Percentiles rank a stretch among this genome's conserved stretches.
Conservation (phyloP, 192 early-diverging fungal species). For the Mortierella alpina region DNA sequence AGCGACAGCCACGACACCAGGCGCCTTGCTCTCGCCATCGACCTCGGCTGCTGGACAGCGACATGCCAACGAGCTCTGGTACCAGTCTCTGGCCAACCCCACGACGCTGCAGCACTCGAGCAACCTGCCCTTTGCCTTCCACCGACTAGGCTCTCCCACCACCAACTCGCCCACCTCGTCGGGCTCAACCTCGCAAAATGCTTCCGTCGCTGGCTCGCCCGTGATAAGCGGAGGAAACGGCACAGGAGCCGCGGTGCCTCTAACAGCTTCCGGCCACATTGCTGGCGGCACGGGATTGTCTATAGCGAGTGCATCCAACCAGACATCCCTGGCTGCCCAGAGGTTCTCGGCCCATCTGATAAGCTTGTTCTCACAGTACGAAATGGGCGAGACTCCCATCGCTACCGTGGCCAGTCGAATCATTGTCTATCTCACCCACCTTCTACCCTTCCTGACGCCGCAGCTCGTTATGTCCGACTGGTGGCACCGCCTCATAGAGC, state of each 20-base stretch:
- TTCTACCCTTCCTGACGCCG: conserved; percentile 51
- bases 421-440: conserved; percentile 41
- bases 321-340: conserved; percentile 24
- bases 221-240: conserved; percentile 7
- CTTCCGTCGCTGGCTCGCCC: conserved; percentile 23
- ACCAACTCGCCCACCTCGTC: conserved; percentile 11
- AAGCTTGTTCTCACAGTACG: conserved; percentile 28
- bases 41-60: conserved; percentile 33
- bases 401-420: conserved; percentile 35
- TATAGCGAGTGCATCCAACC: neutral
- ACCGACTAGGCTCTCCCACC: conserved; percentile 13
- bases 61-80: conserved; percentile 42
- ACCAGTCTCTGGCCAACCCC: conserved; percentile 29
- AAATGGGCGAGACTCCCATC: conserved; percentile 15
- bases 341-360: conserved; percentile 43
- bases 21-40: neutral
- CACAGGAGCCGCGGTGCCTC: neutral
- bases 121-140: conserved; percentile 39
- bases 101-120: conserved; percentile 11
- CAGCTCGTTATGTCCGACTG: conserved; percentile 49
- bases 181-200: conserved; percentile 18
- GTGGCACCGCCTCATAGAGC: conserved; percentile 52
- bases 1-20: conserved; percentile 5
- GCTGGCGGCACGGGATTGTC: neutral
- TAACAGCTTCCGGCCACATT: too few relatives aligned